Evolutionary conservation across 768 basidiomycete species (phyloP), one percentile per base, ranked within the genome.

Genomic region (Leccinum ochraceum): DNA sequence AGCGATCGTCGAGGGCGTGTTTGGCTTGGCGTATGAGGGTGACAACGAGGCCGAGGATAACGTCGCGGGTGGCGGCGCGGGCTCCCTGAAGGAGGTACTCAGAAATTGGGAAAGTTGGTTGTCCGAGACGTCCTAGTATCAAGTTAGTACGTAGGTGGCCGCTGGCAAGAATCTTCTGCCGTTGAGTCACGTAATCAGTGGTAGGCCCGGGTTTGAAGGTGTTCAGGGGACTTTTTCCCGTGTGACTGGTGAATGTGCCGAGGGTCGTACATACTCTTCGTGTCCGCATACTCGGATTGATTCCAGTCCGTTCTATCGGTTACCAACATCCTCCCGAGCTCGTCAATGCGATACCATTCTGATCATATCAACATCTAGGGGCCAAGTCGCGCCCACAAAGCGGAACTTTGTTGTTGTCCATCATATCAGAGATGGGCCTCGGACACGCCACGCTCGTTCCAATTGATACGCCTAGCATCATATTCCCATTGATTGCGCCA

Each of bases 1-100:
- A 22, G 93, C 88, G 5, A 69, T 94, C 51, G 80, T 84, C 22
- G 86, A 91, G 67, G 92, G 92, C 3, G 87, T 94, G 26, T 94
- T 89, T 76, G 83, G 86, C 1, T 59, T 62, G 8, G 26, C 64
- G 57, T 73, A 67, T 67, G 63, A 66, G 54, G 54, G 63, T 26
- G 54, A 60, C 20, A 51, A 7, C 14, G 54, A 34, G 16, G 53
- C 8, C 11, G 57, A 20, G 4, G 11, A 9, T 5, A 39, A 24
- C 49, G 34, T 10, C 2, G 34, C 3, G 3, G 52, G 51, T 30
- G 49, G 49, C 30, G 58, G 62, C 2, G 28, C 53, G 1, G 42
- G 50, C 48, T 16, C 11, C 17, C 22, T 75, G 34, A 34, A 28
- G 17, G 54, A 62, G 37, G 52, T 63, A 32, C 6, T 71, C 32